Evolutionary conservation across 805 yeast genomes (phyloP), one percentile per base, ranked within the genome.

Genomic region (Wickerhamiella qilinensis): DNA sequence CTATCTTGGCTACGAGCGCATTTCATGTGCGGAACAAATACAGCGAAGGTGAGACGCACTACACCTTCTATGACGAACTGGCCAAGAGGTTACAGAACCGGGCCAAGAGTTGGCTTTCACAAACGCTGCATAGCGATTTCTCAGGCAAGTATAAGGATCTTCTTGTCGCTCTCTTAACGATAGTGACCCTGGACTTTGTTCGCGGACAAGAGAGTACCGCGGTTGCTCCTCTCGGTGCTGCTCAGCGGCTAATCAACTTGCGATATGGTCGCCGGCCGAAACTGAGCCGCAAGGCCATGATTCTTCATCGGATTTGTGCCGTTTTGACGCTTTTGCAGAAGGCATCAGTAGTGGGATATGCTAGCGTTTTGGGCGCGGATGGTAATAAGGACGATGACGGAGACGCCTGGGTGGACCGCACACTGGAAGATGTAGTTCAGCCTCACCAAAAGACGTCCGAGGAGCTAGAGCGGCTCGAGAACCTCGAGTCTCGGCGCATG

Each of bases 161-260:
- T 3, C 55, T 84, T 20, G 79, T 83, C 37, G 91, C 93, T 1
- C 75, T 81, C 18, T 65, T 84, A 54, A 76, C 91, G 2, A 81
- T 83, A 93, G 82, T 77, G 35, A 75, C 86, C 5, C 80, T 84
- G 37, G 94, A 84, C 58, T 76, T 82, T 37, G 86, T 82, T 14
- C 79, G 93, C 83, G 94, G 94, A 2, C 75, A 88, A 1, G 80
- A 81, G 86, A 76, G 79, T 39, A 91, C 80, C 47, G 82, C 93
- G 51, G 74, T 73, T 45, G 68, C 75, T 41, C 82, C 82, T 58
- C 63, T 84, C 38, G 70, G 73, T 39, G 73, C 84, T 49, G 80
- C 93, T 59, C 88, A 82, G 44, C 70, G 69, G 40, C 76, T 81
- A 40, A 77, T 84, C 20, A 70, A 72, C 25, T 69, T 73, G 46